Evolutionary conservation across 129 eudicot species (phyloP).

Genomic region (carrot (Daucus carota)): DH1_v3.0 NC_030388.2:2011501-2012000

Average conservation of each 20-base stretch:
- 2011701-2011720: constrained; percentile 93
- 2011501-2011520: constrained; percentile 91
- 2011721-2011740: constrained; percentile 80
- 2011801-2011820: constrained; percentile 89
- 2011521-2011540: constrained; percentile 92
- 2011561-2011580: constrained; percentile 85
- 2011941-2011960: no score
- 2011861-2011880: not conserved
- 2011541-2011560: constrained; percentile 99
- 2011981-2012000: not conserved
- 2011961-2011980: not conserved
- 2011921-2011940: not conserved
- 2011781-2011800: constrained; percentile 97
- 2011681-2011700: constrained; percentile 74
- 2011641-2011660: constrained; percentile 91
- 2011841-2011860: not conserved
- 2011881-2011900: not conserved
- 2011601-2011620: constrained; percentile 93
- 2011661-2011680: constrained; percentile 86
- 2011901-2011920: not conserved
- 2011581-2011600: constrained; percentile 57
- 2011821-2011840: not conserved
- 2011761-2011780: constrained; percentile 95
- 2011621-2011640: constrained; percentile 67
- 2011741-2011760: constrained; percentile 97